Evolutionary conservation across 805 yeast species (phyloP).

Genomic region (Spathaspora passalidarum): DNA sequence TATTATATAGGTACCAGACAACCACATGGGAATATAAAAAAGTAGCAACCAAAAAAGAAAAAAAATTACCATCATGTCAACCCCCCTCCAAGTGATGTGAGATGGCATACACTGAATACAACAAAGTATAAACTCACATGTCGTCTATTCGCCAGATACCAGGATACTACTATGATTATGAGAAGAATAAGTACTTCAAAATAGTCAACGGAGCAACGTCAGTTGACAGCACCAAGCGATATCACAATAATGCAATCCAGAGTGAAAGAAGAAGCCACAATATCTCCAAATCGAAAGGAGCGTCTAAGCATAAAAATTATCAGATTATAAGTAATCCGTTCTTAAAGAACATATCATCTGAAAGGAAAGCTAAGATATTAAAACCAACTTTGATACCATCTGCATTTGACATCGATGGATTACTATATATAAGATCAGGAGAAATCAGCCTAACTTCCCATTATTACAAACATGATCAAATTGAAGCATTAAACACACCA

Average conservation of each 20-base stretch:
- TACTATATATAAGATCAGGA: neutral
- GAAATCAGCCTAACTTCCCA: neutral
- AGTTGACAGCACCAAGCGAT: constrained; percentile 9
- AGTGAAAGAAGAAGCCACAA: constrained; percentile 16
- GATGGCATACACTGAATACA: neutral
- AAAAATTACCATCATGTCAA: too few relatives aligned
- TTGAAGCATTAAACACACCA: neutral
- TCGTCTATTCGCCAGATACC: constrained; percentile 22
- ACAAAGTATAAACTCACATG: neutral
- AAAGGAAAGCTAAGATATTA: neutral
- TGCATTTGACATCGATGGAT: neutral
- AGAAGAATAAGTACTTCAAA: constrained; percentile 27
- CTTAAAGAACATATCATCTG: neutral
- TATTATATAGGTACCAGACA: too few relatives aligned
- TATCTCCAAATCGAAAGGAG: neutral
- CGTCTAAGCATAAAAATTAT: neutral
- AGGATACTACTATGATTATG: constrained; percentile 30
- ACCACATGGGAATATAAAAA: too few relatives aligned
- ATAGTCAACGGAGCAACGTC: constrained; percentile 26
- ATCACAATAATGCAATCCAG: constrained; percentile 29
- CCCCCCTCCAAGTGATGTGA: too few relatives aligned
- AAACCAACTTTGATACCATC: neutral
- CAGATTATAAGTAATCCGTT: neutral
- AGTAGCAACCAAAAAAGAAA: too few relatives aligned
- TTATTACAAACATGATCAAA: neutral